Evolutionary conservation across 1,284 basidiomycete genomes (phyloP), one percentile per base, ranked within the genome.

Genomic region (Leccinum pachyderme): DNA sequence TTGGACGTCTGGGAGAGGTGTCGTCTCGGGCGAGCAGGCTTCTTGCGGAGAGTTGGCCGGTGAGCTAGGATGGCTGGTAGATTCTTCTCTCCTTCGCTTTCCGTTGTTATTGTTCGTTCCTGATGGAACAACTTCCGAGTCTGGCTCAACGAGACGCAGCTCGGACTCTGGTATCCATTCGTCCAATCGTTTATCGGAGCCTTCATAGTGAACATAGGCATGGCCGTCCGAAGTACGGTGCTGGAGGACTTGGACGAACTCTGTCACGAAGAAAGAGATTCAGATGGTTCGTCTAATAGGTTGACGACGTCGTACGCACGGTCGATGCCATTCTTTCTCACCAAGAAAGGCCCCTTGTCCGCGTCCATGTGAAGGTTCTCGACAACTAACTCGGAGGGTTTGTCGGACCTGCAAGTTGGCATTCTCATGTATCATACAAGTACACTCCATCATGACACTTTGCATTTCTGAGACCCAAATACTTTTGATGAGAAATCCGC

Each of bases 141-240:
- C 53, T 31, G 52, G 55, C 44, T 59, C 58, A 51, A 55, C 58
- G 56, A 63, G 63, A 57, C 66, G 67, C 52, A 82, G 70, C 44
- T 69, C 60, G 35, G 69, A 68, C 55, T 78, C 77, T 1, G 77
- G 71, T 13, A 91, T 74, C 91, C 90, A 92, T 63, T 86, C 83
- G 68, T 92, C 90, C 59, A 91, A 73, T 13, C 88, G 78, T 70
- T 90, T 89, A 74, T 93, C 89, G 24, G 77, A 75, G 63, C 80
- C 78, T 53, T 82, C 68, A 69, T 87, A 89, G 73, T 88, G 87
- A 28, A 89, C 84, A 62, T 85, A 86, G 52, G 79, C 79, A 59
- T 82, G 77, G 18, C 72, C 77, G 18, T 86, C 75, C 0, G 52
- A 47, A 33, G 60, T 58, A 33, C 77, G 77, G 55, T 73, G 76